Base-by-base conservation (phyloP, 805 yeast species). In the Groenewaldozyma tartarivorans region DNA sequence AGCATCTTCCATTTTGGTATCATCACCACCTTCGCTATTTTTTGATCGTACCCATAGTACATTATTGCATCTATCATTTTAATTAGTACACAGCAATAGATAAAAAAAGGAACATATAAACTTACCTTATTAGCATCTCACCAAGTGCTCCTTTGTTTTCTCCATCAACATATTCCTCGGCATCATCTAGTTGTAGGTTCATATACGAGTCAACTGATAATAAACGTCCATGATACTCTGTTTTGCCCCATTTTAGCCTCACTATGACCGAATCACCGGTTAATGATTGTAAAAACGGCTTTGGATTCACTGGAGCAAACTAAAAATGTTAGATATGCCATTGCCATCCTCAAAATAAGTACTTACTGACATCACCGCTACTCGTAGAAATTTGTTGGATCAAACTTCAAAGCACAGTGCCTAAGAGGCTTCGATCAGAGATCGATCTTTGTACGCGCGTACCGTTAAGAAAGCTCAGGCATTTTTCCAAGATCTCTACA, bases 121-220 rank as follows among this genome's bases (percentile, higher is more conserved):
- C 60, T 22, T 37, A 59, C 63, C 64, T 49, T 43, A 88, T 79
- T 55, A 90, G 81, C 18, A 90, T 66, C 51, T 88, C 95, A 18
- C 85, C 87, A 5, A 82, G 69, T 4, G 61, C 58, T 4, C 78
- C 74, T 37, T 73, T 71, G 20, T 66, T 60, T 37, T 63, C 67
- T 30, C 73, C 70, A 44, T 67, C 65, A 2, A 72, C 63, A 27
- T 68, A 61, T 56, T 77, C 79, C 40, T 67, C 72, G 1, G 79
- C 75, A 21, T 78, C 72, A 27, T 74, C 79, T 32, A 88, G 61
- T 55, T 83, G 87, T 26, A 92, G 48, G 53, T 92, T 92, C 90
- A 92, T 90, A 63, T 92, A 92, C 52, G 84, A 83, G 57, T 92
- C 98, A 19, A 84, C 81, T 1, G 95, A 77, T 3, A 78, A 62